Base-by-base conservation (phyloP, 257 asterid genomes). In the Nicotiana sylvestris region DNA sequence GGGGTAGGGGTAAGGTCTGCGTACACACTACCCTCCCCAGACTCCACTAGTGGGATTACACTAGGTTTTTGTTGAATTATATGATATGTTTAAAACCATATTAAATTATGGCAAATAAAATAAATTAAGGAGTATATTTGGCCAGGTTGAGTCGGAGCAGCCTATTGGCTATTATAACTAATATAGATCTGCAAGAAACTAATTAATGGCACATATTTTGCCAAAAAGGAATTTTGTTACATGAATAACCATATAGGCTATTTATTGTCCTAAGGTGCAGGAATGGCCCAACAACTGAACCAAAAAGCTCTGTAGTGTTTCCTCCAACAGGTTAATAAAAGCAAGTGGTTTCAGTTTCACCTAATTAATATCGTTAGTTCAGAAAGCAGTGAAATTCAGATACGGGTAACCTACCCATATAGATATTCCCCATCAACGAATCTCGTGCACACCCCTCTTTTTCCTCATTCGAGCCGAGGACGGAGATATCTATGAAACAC, bases 401-500 rank as follows among this genome's bases (percentile, higher is more conserved):
- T 13, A 13, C 79, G 25, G 25, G 11, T 12, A n/a, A 43, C 78
- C 78, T 70, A 70, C 46, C 78, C 46, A 5, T 21, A 53, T 35
- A 35, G 56, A 1, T 43, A 3, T 17, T 57, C 3, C 60, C 49
- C 57, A 35, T 43, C 51, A 43, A 43, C 51, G 21, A 16, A 56
- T 15, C 18, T 56, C 61, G 61, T 16, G 61, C 5, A 35, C 51
- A 35, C 29, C 76, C 77, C 12, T 43, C 51, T 43, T 9, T 43
- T 43, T 9, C 51, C 51, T 17, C 32, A 2, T 18, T 69, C n/a
- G 55, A 12, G 4, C 39, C 53, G 27, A 76, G 8, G 64, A 76
- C 80, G 80, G 80, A 76, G 80, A 51, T 76, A 76, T 51, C 80
- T 76, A 76, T 51, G 80, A 76, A 65, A 65, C 35, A 9, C 37